Evolutionary conservation across 2,329 filamentous ascomycete species (phyloP).

Genomic region (Truncatella angustata): DNA sequence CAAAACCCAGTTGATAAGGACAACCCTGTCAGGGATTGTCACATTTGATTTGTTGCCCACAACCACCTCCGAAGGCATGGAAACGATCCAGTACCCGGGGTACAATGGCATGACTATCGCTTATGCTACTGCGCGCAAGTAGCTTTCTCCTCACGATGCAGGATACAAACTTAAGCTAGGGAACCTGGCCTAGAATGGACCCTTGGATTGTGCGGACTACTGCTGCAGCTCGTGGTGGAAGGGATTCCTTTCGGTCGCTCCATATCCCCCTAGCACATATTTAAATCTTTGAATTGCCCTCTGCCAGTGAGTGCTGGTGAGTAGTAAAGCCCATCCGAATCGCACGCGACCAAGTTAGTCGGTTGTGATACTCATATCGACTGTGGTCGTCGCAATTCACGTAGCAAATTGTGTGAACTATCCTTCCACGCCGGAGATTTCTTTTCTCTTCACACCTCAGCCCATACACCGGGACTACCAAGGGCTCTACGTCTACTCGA

Average conservation of each 20-base stretch:
- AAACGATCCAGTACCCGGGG: not conserved
- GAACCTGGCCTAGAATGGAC: not conserved
- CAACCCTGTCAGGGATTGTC: slow-evolving; percentile 16
- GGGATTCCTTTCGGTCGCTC: not conserved
- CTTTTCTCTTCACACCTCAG: too few species aligned
- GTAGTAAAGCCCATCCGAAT: not conserved
- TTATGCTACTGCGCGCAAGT: slow-evolving; percentile 1
- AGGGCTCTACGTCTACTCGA: not conserved
- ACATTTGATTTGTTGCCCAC: slow-evolving; percentile 21
- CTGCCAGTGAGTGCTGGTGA: not conserved
- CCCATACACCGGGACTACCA: not conserved
- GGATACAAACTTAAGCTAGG: not conserved
- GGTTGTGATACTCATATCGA: not conserved
- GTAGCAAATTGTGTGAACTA: not conserved
- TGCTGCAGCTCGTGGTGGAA: slow-evolving; percentile 1
- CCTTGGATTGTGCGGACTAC: not conserved
- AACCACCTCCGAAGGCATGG: slow-evolving; percentile 7
- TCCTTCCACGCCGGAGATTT: too few species aligned
- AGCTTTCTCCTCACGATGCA: not conserved
- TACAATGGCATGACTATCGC: not conserved
- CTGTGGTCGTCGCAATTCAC: not conserved
- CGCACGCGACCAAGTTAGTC: not conserved
- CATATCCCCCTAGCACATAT: not conserved
- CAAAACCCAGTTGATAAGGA: slow-evolving; percentile 7
- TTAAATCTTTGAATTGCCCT: not conserved